These are phyloP conservation scores for Pseudogymnoascus sp. DNA, from an alignment of 2,329 filamentous ascomycete species.

Conservation along the genomic window DNA sequence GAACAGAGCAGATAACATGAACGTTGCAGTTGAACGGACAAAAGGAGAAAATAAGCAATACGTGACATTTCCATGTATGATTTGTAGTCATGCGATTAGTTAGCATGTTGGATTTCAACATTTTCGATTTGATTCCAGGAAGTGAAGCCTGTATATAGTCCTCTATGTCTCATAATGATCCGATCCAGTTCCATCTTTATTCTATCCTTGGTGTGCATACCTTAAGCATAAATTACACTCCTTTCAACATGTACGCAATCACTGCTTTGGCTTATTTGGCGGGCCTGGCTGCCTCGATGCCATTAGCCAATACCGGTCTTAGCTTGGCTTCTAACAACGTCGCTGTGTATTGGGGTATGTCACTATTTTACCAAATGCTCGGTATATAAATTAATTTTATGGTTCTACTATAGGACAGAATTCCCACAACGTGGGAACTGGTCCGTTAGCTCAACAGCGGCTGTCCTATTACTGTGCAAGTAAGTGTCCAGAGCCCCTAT, in stretches of 20 bases:
- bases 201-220: neutral
- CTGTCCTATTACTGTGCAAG: constrained; percentile 53
- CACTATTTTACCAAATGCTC: neutral
- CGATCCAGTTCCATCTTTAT: neutral
- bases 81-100: neutral
- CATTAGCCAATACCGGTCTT: constrained; percentile 34
- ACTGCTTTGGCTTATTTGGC: constrained; percentile 21
- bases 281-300: constrained; percentile 27
- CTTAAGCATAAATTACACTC: neutral
- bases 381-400: constrained; percentile 12
- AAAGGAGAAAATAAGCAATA: neutral
- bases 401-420: constrained; percentile 45
- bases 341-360: constrained; percentile 59
- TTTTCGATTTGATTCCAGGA: neutral
- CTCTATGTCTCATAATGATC: neutral
- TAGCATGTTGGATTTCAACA: neutral
- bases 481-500: constrained; percentile 29
- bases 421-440: constrained; percentile 42
- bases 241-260: constrained; percentile 25
- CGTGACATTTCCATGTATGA: constrained; percentile 1
- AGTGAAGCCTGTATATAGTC: neutral
- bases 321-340: constrained; percentile 46
- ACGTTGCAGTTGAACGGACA: constrained; percentile 5
- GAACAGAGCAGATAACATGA: neutral
- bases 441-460: constrained; percentile 43